Evolutionary conservation across 2,329 filamentous ascomycete genomes (phyloP), one percentile per base, ranked within the genome.

Genomic region (Diaporthe batatas): DNA sequence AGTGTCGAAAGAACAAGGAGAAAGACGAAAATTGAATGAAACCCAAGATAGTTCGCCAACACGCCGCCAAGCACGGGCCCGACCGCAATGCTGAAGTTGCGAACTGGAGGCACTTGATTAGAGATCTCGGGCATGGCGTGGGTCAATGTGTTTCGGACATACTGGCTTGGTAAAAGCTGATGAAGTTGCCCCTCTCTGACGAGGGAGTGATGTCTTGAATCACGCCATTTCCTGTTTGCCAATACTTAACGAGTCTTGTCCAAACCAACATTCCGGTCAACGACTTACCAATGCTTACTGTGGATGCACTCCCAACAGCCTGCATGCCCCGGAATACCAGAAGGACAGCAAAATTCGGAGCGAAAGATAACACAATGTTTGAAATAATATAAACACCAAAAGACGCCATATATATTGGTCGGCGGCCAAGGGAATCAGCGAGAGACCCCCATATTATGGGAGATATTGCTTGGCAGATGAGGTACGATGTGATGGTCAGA

Each of bases 401-500:
- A 1, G 85, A 85, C 32, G 81, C 82, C 18, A 83, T 80, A 71
- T 85, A 87, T n/a, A 84, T 81, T 0, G 81, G 79, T 18, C 86
- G 82, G 3, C 87, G 82, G 0, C 87, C 87, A 7, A 83, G 74
- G 0, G 80, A 79, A 74, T 89, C 87, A 0, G 86, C 85, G 11
- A 89, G 78, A 0, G 85, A 82, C 10, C 84, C 85, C 83, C 85
- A 88, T 67, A 88, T 80, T 5, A 83, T 79, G 0, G 87, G 86
- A 3, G 85, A 83, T 21, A 88, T 77, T 7, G 85, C 87, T 78
- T 89, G 87, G 5, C 87, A 79, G 65, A 88, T 81, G 78, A 87
- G 84, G 75, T 88, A 89, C 2, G 82, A 79, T 0, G 84, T 86
- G 12, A 86, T 81, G 6, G 83, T 85, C 14, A 86, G 76, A 62